Evolutionary conservation across 257 asterid genomes (phyloP), one percentile per base, ranked within the genome.

Genomic region (Penstemon davidsonii): DNA sequence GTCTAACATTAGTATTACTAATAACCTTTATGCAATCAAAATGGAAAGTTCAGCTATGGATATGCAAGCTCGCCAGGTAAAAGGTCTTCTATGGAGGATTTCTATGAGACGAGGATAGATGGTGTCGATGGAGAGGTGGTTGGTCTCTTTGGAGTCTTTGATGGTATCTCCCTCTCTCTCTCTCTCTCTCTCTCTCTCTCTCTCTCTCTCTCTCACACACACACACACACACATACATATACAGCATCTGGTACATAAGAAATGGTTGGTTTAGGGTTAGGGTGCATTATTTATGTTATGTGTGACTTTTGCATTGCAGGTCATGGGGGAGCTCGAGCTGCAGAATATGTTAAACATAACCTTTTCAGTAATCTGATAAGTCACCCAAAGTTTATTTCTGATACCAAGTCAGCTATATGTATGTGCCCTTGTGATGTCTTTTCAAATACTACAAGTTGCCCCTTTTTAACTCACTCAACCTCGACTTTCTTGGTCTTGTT

Each of bases 291-390:
- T 52, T 39, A 62, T 52, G 33, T 40, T 66, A 38, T 19, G 6
- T 40, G 55, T 69, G 64, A 52, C 45, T 25, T 25, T 2, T 25
- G 1, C 33, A 2, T 25, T 73, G 79, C 74, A 93, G 99, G 99
- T 72, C 99, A 93, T 39, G 99, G 99, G 1, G 99, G 99, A 69
- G 96, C 97, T 73, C 85, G 99, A 55, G 99, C 99, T 63, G 99
- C 99, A 55, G 97, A 93, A 65, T 93, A 93, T 72, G 99, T 93
- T 64, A 93, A 90, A 69, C 87, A 84, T 51, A 84, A 93, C 79
- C 99, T 93, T 70, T 93, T 93, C 88, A 93, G 87, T 74, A 88
- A 93, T 82, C 91, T 93, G 71, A 90, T 93, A 75, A 80, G 78
- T 75, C 97, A 93, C 79, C 99, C 99, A 3, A 90, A 87, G 55